Evolutionary conservation across 371 early-diverging fungal genomes (phyloP).

Genomic region (Mortierella sp.): DNA sequence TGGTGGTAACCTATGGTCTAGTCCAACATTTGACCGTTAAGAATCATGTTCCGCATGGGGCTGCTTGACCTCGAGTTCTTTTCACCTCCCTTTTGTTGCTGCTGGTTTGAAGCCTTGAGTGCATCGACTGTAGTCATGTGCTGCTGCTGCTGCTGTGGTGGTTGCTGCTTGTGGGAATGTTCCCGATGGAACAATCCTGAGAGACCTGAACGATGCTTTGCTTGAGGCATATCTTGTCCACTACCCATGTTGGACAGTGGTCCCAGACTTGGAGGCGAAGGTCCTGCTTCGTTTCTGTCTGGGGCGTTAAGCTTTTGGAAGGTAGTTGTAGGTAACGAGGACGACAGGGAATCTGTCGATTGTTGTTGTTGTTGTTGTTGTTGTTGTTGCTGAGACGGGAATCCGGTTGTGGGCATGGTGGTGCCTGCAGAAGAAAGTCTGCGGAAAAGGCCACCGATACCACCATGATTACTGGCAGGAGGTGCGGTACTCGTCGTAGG

Average conservation of each 20-base stretch:
- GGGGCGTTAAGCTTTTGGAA: too few relatives aligned
- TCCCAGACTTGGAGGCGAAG: constrained; percentile 1
- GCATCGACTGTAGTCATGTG: constrained; percentile 12
- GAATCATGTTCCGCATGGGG: constrained; percentile 49
- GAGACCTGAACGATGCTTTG: neutral
- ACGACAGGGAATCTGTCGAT: too few relatives aligned
- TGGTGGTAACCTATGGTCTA: neutral
- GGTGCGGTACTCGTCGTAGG: neutral
- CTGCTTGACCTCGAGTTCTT: constrained; percentile 30
- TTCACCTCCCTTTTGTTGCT: constrained; percentile 4
- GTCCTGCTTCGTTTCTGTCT: too few relatives aligned
- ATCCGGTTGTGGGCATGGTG: constrained; percentile 18
- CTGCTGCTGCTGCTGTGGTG: neutral
- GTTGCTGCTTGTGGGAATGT: neutral
- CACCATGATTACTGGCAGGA: constrained; percentile 1
- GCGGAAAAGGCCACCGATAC: constrained; percentile 44
- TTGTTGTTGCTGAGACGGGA: constrained; percentile 2
- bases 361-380: neutral
- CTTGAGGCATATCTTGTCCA: neutral
- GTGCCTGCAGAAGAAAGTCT: constrained; percentile 28
- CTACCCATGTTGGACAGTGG: constrained; percentile 5
- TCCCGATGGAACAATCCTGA: too few relatives aligned
- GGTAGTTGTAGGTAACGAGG: too few relatives aligned
- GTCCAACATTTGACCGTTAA: constrained; percentile 50
- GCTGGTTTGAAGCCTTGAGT: constrained; percentile 12